These are phyloP conservation scores for Coprinopsis cinerea DNA, from an alignment of 768 basidiomycete genomes.

Conservation along the genomic window DNA sequence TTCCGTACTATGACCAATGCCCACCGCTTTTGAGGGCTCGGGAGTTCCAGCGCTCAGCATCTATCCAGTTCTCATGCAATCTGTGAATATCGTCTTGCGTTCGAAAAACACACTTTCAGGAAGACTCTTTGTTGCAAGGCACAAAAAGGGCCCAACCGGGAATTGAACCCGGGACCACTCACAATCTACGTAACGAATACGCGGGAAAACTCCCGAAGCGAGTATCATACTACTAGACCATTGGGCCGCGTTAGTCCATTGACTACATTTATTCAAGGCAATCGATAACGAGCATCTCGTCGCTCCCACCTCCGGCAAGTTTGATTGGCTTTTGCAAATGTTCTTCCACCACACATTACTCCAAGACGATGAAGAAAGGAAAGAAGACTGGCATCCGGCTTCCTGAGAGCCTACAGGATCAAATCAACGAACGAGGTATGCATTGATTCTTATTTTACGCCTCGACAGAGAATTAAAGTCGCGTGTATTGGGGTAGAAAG, in stretches of 20 bases:
- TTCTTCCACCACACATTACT: background rate
- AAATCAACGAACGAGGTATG: slow-evolving; percentile 1
- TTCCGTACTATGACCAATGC: no score
- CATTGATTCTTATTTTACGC: background rate
- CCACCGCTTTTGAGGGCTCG: no score
- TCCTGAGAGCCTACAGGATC: slow-evolving; percentile 1
- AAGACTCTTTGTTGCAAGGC: background rate
- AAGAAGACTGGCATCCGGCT: background rate
- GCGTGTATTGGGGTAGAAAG: background rate
- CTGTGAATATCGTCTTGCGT: no score
- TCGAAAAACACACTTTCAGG: background rate
- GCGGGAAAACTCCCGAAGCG: slow-evolving; percentile 27
- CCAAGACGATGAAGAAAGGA: background rate
- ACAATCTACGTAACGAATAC: slow-evolving; percentile 17
- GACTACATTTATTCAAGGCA: background rate
- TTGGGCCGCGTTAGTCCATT: slow-evolving; percentile 20
- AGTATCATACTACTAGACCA: slow-evolving; percentile 33
- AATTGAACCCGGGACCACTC: slow-evolving; percentile 33
- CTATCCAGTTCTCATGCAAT: no score
- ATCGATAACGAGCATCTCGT: no score
- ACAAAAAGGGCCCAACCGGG: slow-evolving; percentile 28
- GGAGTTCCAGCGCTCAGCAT: no score
- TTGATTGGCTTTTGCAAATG: no score
- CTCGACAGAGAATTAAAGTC: background rate
- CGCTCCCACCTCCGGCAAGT: background rate